Percentiles rank a stretch among this genome's conserved stretches.
These are phyloP conservation scores for Claviceps africana DNA, from an alignment of 2,329 filamentous ascomycete genomes.

Conservation along the genomic window DNA sequence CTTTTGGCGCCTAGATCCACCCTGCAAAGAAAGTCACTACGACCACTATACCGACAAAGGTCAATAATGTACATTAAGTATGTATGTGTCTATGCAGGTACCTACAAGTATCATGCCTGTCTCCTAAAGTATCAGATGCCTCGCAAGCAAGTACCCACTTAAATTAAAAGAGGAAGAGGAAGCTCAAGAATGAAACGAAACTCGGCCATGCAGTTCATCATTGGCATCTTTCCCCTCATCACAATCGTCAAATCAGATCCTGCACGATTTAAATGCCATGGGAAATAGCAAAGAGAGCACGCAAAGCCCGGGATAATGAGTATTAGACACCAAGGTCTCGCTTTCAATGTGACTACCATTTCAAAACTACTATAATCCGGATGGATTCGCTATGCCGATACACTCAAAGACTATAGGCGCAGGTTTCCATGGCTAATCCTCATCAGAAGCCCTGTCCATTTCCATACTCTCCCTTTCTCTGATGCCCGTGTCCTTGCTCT, in stretches of 20 bases:
- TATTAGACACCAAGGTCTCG: neutral
- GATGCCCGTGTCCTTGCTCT: slow-evolving; percentile 32
- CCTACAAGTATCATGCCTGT: no score
- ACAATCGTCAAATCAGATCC: neutral
- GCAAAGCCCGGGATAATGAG: neutral
- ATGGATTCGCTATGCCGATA: neutral
- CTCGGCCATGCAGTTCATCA: neutral
- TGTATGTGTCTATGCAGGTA: no score
- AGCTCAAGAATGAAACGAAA: neutral
- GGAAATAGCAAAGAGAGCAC: neutral
- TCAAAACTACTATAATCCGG: neutral
- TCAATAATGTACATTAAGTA: no score
- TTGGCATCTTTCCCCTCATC: neutral
- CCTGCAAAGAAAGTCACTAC: neutral
- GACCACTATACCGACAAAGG: no score
- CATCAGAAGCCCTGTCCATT: slow-evolving; percentile 26
- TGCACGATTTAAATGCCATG: neutral
- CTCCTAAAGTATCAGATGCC: no score
- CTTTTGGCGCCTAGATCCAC: neutral
- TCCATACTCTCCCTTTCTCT: slow-evolving; percentile 40
- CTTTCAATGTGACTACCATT: neutral
- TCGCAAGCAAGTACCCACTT: no score
- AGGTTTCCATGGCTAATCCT: slow-evolving; percentile 10
- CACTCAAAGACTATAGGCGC: neutral
- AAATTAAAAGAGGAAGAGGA: no score